Conservation (phyloP, 2,329 filamentous ascomycete genomes). For the Fusarium sp. region DNA sequence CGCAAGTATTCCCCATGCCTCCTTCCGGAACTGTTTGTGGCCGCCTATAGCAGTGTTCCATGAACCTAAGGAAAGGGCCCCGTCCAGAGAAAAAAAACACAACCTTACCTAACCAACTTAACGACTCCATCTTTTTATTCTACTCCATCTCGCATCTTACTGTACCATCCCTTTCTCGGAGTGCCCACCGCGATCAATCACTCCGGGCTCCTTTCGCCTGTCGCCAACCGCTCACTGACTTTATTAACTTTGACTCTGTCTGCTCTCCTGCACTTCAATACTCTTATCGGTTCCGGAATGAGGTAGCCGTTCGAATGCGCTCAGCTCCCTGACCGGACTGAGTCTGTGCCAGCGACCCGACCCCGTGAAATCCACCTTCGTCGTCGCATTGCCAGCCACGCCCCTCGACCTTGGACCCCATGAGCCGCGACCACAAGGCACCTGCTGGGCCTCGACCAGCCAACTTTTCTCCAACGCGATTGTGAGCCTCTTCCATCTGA, state of each 20-base stretch:
- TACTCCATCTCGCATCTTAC: slow-evolving; percentile 40
- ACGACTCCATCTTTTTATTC: slow-evolving; percentile 46
- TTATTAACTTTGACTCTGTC: not conserved
- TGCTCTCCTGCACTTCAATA: slow-evolving; percentile 24
- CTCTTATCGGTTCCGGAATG: slow-evolving; percentile 60
- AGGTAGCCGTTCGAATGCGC: slow-evolving; percentile 66
- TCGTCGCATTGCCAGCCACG: slow-evolving; percentile 49
- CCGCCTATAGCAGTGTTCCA: slow-evolving; percentile 28
- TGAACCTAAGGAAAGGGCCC: slow-evolving; percentile 20
- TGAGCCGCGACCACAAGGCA: slow-evolving; percentile 62
- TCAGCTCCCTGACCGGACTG: slow-evolving; percentile 73
- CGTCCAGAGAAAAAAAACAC: slow-evolving; percentile 31
- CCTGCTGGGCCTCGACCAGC: slow-evolving; percentile 70
- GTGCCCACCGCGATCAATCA: slow-evolving; percentile 31
- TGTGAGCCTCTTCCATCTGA: slow-evolving; percentile 55
- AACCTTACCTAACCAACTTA: slow-evolving; percentile 36
- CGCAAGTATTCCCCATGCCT: slow-evolving; percentile 20
- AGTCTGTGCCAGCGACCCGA: slow-evolving; percentile 53
- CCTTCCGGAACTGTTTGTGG: slow-evolving; percentile 36
- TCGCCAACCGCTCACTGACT: slow-evolving; percentile 12
- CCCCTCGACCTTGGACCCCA: slow-evolving; percentile 48
- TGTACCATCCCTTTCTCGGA: slow-evolving; percentile 36
- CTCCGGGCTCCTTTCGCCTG: slow-evolving; percentile 23
- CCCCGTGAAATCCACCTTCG: slow-evolving; percentile 43
- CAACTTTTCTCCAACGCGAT: slow-evolving; percentile 66